A percentile compares a stretch with the other conserved stretches of the same genome.
phyloP scores from a whole-genome alignment of 2,329 filamentous ascomycete species.

The Monilinia fructicola region DNA sequence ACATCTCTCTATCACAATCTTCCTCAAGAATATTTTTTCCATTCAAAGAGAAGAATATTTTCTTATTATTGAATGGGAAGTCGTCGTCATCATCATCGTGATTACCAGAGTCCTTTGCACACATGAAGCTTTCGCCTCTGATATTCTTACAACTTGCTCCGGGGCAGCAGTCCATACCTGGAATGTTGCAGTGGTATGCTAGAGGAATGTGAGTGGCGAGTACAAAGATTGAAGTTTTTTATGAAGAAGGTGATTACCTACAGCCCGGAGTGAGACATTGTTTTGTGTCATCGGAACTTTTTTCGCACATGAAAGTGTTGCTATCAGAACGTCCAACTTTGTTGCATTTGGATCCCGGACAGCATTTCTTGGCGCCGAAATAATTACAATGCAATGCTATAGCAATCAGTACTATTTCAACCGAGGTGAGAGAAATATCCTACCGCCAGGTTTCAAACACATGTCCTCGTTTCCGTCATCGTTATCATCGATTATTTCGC shows the following conservation, averaged over 20 bases:
- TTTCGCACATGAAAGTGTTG: constrained; percentile 1
- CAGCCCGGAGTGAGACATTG: not conserved
- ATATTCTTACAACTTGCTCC: not conserved
- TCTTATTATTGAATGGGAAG: not conserved
- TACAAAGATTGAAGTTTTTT: not conserved
- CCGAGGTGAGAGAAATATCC: not conserved
- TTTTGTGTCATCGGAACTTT: not conserved
- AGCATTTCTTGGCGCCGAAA: not conserved
- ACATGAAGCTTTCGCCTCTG: not conserved
- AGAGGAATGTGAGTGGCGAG: not conserved
- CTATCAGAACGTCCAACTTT: not conserved
- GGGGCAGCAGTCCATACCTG: not conserved
- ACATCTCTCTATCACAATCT: not conserved
- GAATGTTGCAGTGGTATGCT: not conserved
- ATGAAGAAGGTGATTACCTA: not conserved
- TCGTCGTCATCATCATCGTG: constrained; percentile 5
- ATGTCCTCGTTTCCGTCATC: not conserved
- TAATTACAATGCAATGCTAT: constrained; percentile 1
- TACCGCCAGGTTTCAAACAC: constrained; percentile 8
- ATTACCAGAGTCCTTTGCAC: not conserved
- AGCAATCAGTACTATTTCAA: not conserved
- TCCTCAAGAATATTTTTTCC: not conserved
- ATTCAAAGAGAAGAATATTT: not conserved
- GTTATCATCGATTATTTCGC: not conserved
- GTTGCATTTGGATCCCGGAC: constrained; percentile 7